phyloP scores from a whole-genome alignment of 305 asterid species.

The Rubia peregrina region DNA sequence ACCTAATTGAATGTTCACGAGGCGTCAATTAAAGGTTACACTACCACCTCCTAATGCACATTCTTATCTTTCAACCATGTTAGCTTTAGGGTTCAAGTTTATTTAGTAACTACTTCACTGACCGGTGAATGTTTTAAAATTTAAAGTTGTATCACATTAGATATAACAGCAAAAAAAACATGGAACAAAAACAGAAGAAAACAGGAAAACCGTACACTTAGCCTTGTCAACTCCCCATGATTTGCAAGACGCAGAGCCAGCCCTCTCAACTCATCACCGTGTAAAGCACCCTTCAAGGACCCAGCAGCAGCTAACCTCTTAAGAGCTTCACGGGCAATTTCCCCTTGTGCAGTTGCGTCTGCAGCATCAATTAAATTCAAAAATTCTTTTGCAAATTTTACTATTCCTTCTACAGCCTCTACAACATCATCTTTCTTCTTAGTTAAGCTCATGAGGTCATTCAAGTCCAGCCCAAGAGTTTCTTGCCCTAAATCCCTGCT shows the following conservation, averaged over 20 bases:
- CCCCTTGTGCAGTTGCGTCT: constrained; percentile 96
- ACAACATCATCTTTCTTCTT: constrained; percentile 78
- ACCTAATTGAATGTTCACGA: not conserved
- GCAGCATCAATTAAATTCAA: constrained; percentile 92
- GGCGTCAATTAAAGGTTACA: not conserved
- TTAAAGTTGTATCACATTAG: not conserved
- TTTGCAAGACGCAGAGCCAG: constrained; percentile 88
- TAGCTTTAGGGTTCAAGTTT: not conserved
- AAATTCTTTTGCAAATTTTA: constrained; percentile 83
- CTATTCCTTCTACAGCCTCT: constrained; percentile 93
- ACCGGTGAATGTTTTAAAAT: not conserved
- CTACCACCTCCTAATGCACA: not conserved
- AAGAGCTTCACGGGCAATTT: constrained; percentile 93
- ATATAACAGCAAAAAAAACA: not conserved
- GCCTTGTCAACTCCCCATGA: constrained; percentile 95
- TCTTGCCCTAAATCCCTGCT: constrained; percentile 93
- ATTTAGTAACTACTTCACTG: not conserved
- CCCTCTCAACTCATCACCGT: constrained; percentile 77
- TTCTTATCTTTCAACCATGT: not conserved
- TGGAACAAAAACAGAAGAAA: constrained; percentile 14
- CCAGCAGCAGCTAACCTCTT: constrained; percentile 98
- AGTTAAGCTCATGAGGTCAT: constrained; percentile 78
- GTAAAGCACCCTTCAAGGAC: constrained; percentile 91
- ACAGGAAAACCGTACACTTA: constrained; percentile 53
- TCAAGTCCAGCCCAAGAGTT: constrained; percentile 75